Evolutionary conservation across 1,284 basidiomycete genomes (phyloP).

Genomic region (Ganoderma resinaceum): DNA sequence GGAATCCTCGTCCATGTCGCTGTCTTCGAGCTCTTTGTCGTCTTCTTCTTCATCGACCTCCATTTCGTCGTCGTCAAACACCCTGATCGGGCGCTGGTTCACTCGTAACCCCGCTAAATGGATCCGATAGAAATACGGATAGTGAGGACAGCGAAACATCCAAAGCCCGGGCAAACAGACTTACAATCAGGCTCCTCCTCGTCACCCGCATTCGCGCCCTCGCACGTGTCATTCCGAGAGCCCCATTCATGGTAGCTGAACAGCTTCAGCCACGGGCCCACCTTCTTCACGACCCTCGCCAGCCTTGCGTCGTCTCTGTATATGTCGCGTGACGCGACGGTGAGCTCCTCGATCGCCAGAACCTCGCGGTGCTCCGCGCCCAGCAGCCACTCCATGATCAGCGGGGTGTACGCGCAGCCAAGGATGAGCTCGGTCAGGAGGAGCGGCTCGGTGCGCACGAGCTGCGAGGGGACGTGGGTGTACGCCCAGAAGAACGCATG

Average conservation of each 20-base stretch:
- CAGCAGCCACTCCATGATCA: constrained; percentile 20
- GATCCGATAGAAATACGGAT: background rate
- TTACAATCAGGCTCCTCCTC: background rate
- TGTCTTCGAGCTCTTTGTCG: background rate
- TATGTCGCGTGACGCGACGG: constrained; percentile 6
- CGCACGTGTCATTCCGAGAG: constrained; percentile 1
- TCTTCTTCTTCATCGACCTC: background rate
- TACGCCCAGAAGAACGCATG: constrained; percentile 6
- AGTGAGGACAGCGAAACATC: background rate
- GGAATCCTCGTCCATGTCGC: constrained; percentile 5
- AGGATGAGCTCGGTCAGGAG: constrained; percentile 17
- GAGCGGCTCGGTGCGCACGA: constrained; percentile 13
- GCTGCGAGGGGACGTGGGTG: constrained; percentile 14
- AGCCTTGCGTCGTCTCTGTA: constrained; percentile 19
- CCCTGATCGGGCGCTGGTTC: background rate
- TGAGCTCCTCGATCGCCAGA: constrained; percentile 15
- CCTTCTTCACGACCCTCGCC: constrained; percentile 15
- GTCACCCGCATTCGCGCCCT: background rate
- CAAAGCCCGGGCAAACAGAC: background rate
- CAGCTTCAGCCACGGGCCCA: constrained; percentile 18
- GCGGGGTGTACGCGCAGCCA: constrained; percentile 14
- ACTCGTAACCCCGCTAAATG: background rate
- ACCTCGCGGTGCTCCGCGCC: constrained; percentile 7
- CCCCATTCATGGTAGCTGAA: constrained; percentile 8
- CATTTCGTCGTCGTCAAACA: background rate